Conservation (phyloP, 1,284 basidiomycete species). For the Microbotryum saponariae region DNA sequence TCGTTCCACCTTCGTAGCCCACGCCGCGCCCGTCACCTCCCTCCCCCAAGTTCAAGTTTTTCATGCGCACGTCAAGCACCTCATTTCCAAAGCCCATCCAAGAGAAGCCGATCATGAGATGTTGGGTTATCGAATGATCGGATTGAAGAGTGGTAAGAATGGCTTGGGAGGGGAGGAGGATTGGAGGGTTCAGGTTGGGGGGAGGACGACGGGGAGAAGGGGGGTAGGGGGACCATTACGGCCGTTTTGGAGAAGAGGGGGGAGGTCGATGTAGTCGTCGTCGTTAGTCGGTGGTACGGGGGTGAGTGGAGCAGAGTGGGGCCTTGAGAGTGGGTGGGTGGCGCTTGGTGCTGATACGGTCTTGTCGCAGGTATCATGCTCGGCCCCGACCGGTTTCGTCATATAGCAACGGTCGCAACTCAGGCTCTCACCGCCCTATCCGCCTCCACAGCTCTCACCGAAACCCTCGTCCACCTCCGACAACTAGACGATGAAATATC, state of each 20-base stretch:
- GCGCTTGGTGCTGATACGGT: slow-evolving; percentile 49
- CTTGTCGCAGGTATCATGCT: slow-evolving; percentile 53
- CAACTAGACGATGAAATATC: slow-evolving; percentile 57
- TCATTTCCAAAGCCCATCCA: slow-evolving; percentile 9
- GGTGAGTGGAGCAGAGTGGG: slow-evolving; percentile 32
- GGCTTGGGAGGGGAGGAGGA: slow-evolving; percentile 63
- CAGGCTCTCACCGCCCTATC: slow-evolving; percentile 65
- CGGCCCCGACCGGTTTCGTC: slow-evolving; percentile 61
- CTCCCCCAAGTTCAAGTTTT: slow-evolving; percentile 2
- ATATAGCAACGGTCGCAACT: slow-evolving; percentile 63
- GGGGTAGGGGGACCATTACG: slow-evolving; percentile 57
- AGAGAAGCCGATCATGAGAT: slow-evolving; percentile 57
- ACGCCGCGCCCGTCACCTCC: slow-evolving; percentile 14
- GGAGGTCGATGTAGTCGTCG: slow-evolving; percentile 55
- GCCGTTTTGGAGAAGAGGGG: slow-evolving; percentile 62
- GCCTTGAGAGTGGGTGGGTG: too few species aligned
- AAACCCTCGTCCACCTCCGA: slow-evolving; percentile 52
- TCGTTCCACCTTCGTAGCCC: slow-evolving; percentile 22
- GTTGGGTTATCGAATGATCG: slow-evolving; percentile 65
- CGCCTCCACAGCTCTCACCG: slow-evolving; percentile 56
- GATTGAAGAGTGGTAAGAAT: slow-evolving; percentile 55
- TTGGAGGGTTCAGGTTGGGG: slow-evolving; percentile 55
- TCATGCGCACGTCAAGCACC: slow-evolving; percentile 12
- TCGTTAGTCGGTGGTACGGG: slow-evolving; percentile 62
- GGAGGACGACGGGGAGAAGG: slow-evolving; percentile 64